Evolutionary conservation across 129 eudicot species (phyloP).

Genomic region (Centrapalus pauciflorus): DNA sequence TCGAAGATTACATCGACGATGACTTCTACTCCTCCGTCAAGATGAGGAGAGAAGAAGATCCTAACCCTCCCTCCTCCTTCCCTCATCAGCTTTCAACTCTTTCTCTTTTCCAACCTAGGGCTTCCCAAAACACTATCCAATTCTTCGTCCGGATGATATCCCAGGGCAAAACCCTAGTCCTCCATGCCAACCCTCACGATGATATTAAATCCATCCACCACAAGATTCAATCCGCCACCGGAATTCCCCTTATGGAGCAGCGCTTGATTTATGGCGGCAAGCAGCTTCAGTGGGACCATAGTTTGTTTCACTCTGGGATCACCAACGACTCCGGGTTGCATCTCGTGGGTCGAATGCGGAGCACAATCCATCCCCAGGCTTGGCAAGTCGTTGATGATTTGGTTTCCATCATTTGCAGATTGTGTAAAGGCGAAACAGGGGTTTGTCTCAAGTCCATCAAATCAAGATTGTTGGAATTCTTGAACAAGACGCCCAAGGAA

Average conservation of each 20-base stretch:
- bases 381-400: conserved; percentile 44
- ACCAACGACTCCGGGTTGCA: conserved; percentile 41
- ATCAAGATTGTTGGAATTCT: not conserved
- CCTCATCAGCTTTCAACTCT: conserved; percentile 1
- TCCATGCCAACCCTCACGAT: conserved; percentile 34
- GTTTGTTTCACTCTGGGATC: conserved; percentile 37
- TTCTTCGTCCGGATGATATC: conserved; percentile 57
- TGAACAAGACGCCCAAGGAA: not conserved
- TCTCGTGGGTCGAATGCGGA: conserved; percentile 51
- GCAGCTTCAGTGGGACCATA: conserved; percentile 63
- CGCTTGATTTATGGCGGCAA: conserved; percentile 56
- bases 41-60: conserved; percentile 46
- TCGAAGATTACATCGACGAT: conserved; percentile 48
- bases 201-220: conserved; percentile 42
- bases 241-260: conserved; percentile 44
- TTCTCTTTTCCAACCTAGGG: conserved; percentile 24
- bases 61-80: conserved; percentile 23
- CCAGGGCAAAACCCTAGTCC: conserved; percentile 33
- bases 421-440: conserved; percentile 28
- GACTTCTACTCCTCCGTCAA: conserved; percentile 32
- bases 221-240: conserved; percentile 30
- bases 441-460: not conserved
- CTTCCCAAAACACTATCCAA: conserved; percentile 25
- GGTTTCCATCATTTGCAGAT: conserved; percentile 30
- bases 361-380: conserved; percentile 45